Percentiles rank a stretch among this genome's conserved stretches.
Conservation (phyloP, 139 green algal genomes). For the Pseudopediastrum boryanum region DNA sequence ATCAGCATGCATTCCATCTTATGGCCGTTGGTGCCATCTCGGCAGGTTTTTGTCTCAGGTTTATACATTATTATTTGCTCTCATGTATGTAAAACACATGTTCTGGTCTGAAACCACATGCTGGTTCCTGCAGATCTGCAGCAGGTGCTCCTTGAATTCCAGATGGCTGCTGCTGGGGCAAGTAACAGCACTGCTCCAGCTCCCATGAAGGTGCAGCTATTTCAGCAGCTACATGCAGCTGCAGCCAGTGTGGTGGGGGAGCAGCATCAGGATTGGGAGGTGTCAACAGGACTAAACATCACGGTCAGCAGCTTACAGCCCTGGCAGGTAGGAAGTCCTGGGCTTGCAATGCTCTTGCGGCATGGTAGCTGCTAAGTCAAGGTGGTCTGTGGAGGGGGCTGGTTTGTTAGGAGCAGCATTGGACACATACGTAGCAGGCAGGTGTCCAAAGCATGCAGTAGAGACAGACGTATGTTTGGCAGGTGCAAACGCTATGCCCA, state of each 20-base stretch:
- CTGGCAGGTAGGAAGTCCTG: background rate
- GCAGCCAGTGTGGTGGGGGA: background rate
- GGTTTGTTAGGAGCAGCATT: background rate
- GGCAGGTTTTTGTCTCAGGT: background rate
- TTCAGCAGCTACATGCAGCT: background rate
- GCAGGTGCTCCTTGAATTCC: constrained; percentile 25
- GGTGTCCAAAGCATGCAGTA: background rate
- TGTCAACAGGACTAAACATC: background rate
- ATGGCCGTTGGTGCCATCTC: background rate
- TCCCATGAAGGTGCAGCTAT: background rate
- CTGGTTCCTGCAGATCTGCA: constrained; percentile 23
- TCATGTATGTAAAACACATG: background rate
- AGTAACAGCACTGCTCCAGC: background rate
- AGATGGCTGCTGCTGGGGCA: constrained; percentile 1
- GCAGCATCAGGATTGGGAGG: background rate
- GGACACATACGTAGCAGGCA: background rate
- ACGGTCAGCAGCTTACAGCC: background rate
- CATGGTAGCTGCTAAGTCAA: background rate
- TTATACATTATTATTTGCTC: background rate
- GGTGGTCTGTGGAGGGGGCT: background rate
- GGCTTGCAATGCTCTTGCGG: background rate
- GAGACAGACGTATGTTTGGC: too few species aligned
- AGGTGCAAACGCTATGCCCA: too few species aligned
- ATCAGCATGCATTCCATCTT: background rate
- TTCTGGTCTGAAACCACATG: background rate